Base-by-base conservation (phyloP, 805 yeast species). In the Saccharomycopsis amapae region DNA sequence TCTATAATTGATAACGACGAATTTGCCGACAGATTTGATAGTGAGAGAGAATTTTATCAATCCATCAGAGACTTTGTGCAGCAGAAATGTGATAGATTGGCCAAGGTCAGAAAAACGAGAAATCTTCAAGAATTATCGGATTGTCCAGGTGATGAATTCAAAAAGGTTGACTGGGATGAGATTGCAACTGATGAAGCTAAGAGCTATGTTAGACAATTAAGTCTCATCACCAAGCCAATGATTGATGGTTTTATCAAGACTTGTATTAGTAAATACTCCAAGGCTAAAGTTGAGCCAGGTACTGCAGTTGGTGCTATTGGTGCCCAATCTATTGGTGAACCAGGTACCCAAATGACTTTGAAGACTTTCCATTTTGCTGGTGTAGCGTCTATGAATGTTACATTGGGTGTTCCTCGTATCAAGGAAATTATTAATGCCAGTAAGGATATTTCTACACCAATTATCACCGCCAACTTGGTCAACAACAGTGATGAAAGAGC, bases 281-380 rank as follows among this genome's bases (percentile, higher is more conserved):
- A 82, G 55, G 96, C 98, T 5, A 81, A 81, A 65, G 97, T 93
- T 15, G 98, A 93, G 63, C 98, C 98, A 1, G 98, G 97, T 52
- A 93, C 98, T 3, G 98, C 98, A 2, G 97, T 93, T 45, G 98
- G 98, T 55, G 97, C 98, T 22, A 89, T 93, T 66, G 98, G 97
- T 56, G 98, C 98, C 0, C 98, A 93, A 62, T 86, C 96, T 37
- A 93, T 93, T 70, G 98, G 98, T 68, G 98, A 90, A 62, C 98
- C 98, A 19, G 98, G 97, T 63, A 93, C 98, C 1, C 98, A 93
- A 68, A 93, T 93, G 98, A 93, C 98, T 3, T 74, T 84, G 60
- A 84, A 84, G 62, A 84, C 94, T 49, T 90, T 90, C 86, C 98
- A 93, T 73, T 93, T 93, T 74, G 98, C 98, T 58, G 98, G 98